These are phyloP conservation scores for Alternaria infectoria DNA, from an alignment of 2,329 filamentous ascomycete genomes.

Conservation along the genomic window DNA sequence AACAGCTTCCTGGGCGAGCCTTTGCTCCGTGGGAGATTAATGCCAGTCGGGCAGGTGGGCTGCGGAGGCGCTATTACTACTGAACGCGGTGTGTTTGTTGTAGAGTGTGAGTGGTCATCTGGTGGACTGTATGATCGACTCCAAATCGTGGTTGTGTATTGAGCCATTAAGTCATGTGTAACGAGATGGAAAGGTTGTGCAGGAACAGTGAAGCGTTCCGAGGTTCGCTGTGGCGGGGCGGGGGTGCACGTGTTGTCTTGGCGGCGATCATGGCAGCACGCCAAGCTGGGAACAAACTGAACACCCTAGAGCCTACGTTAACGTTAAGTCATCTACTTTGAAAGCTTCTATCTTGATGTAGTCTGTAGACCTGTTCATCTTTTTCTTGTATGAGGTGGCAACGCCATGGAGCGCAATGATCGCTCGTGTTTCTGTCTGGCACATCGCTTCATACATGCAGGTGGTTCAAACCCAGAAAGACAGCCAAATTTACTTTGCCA, in stretches of 20 bases:
- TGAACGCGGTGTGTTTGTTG: neutral
- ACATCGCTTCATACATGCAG: too few relatives aligned
- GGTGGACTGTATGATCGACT: neutral
- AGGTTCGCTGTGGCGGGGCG: neutral
- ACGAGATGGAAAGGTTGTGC: neutral
- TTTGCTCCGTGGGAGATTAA: slow-evolving; percentile 30
- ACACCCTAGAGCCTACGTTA: neutral
- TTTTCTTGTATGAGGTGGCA: too few relatives aligned
- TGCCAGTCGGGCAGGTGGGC: slow-evolving; percentile 36
- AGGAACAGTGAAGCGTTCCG: neutral
- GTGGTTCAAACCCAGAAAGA: too few relatives aligned
- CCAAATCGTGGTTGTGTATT: neutral
- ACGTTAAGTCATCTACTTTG: neutral
- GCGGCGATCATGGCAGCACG: neutral
- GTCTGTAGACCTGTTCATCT: neutral
- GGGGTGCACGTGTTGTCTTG: neutral
- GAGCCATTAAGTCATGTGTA: neutral
- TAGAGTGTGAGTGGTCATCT: neutral
- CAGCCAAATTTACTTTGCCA: too few relatives aligned
- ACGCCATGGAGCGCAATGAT: too few relatives aligned
- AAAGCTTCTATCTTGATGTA: neutral
- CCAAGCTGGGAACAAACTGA: too few relatives aligned
- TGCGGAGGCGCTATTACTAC: neutral
- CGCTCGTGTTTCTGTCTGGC: too few relatives aligned
- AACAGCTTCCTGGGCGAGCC: slow-evolving; percentile 31